Evolutionary conservation across 2,329 filamentous ascomycete genomes (phyloP), one percentile per base, ranked within the genome.

Genomic region (Diaporthe sp.): DNA sequence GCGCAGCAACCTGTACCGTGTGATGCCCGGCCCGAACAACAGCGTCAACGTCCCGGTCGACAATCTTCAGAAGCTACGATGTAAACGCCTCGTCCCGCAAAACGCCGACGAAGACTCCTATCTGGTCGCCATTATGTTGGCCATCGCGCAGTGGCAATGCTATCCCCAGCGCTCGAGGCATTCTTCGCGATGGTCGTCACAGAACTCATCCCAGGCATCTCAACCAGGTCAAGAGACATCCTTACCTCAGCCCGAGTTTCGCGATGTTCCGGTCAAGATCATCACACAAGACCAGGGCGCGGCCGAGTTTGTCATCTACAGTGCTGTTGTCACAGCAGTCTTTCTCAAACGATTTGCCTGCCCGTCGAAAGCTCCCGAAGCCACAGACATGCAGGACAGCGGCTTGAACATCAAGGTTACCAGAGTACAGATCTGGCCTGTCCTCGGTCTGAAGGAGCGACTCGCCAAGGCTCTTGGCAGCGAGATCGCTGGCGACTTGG

Each of bases 141-240:
- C 88, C 63, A 89, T 92, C 87, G 90, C 90, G 10, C 90, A 92
- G 78, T 84, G 85, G 12, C 85, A 88, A 63, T 89, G 89, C 74
- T 91, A 91, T 79, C 77, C 68, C 31, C 79, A 82, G 25, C 70
- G 70, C 1, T 65, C 73, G 9, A 42, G 34, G 31, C 17, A 22
- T 13, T 65, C 72, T 6, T 74, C 77, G 22, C 72, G 73, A 10
- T 42, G 78, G 9, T 77, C 79, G 6, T 81, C 81, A 3, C 80
- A 80, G 34, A 82, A 81, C 72, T 81, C 80, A 0, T 73, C 75
- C 7, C 72, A 76, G 44, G 61, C 76, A 22, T 67, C 75, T 75
- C 34, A 68, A 13, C 72, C 76, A 47, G 22, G 77, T 73, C 7
- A 60, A 78, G 8, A 79, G 39, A 8, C 80, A 77, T 34, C 22